These are phyloP conservation scores for Mycena leptocephala DNA, from an alignment of 768 basidiomycete species.

Conservation along the genomic window DNA sequence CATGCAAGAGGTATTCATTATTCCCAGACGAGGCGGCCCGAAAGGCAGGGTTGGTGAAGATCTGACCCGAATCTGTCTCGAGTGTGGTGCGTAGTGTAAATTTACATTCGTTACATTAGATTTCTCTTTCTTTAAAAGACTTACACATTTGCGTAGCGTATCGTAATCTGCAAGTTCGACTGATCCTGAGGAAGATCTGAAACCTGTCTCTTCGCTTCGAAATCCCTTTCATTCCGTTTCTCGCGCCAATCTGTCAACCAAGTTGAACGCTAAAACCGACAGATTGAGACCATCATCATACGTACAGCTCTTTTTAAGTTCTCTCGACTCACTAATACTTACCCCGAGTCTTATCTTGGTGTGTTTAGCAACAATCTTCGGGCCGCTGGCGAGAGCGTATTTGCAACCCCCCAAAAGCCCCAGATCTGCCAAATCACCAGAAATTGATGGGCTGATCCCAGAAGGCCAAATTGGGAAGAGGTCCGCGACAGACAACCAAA, in stretches of 20 bases:
- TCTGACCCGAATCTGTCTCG: conserved; percentile 1
- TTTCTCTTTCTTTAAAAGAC: not conserved
- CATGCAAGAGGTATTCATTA: conserved; percentile 35
- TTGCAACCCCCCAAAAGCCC: no score
- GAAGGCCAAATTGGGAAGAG: no score
- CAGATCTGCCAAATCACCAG: no score
- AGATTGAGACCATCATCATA: conserved; percentile 10
- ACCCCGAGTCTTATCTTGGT: no score
- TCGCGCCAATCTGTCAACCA: conserved; percentile 17
- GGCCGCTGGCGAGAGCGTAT: no score
- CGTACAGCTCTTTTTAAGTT: not conserved
- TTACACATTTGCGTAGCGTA: not conserved
- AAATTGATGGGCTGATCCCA: no score
- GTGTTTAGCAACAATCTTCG: no score
- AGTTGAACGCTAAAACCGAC: not conserved
- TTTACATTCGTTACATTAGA: not conserved
- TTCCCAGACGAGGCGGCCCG: conserved; percentile 32
- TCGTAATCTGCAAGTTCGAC: not conserved
- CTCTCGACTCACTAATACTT: no score
- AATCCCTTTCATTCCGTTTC: not conserved
- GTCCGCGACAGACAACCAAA: no score
- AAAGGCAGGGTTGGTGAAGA: conserved; percentile 21
- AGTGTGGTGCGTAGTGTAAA: not conserved
- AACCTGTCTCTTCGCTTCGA: not conserved
- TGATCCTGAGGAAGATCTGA: not conserved